phyloP scores from a whole-genome alignment of 495 filamentous ascomycete species.

The Massariosphaeria phaeospora region DNA sequence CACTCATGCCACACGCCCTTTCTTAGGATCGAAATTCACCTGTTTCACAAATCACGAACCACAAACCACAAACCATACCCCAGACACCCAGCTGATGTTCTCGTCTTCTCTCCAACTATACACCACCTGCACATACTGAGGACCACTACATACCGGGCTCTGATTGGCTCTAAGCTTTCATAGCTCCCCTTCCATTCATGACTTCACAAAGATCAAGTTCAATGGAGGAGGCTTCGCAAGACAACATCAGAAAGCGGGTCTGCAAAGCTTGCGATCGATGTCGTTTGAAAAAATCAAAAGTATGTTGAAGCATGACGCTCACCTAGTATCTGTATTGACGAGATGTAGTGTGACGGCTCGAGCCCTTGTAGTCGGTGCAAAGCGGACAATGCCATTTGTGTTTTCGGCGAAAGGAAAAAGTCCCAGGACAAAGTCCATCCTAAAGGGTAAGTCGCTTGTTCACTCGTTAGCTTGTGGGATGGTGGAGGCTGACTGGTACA shows the following conservation, averaged over 20 bases:
- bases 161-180: neutral
- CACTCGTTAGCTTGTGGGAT: no score
- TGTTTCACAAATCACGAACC: no score
- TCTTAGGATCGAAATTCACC: slow-evolving; percentile 24
- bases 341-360: slow-evolving; percentile 57
- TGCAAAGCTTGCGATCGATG: slow-evolving; percentile 69
- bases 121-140: no score
- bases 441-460: slow-evolving; percentile 36
- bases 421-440: slow-evolving; percentile 45
- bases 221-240: slow-evolving; percentile 34
- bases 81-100: no score
- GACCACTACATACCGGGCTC: no score
- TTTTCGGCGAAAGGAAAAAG: slow-evolving; percentile 44
- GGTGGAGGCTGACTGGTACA: slow-evolving; percentile 33
- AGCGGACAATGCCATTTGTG: slow-evolving; percentile 43
- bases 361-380: slow-evolving; percentile 65
- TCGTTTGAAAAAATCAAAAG: slow-evolving; percentile 70
- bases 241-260: slow-evolving; percentile 51
- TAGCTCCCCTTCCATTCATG: slow-evolving; percentile 8
- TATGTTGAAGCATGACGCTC: slow-evolving; percentile 33
- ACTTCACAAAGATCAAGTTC: slow-evolving; percentile 27
- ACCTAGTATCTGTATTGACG: slow-evolving; percentile 2
- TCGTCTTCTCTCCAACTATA: no score
- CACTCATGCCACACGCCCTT: slow-evolving; percentile 20
- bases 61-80: no score